Percentiles rank a stretch among this genome's conserved stretches.
Conservation (phyloP, 352 stramenopile species). For the Aphanomyces invadans region DNA sequence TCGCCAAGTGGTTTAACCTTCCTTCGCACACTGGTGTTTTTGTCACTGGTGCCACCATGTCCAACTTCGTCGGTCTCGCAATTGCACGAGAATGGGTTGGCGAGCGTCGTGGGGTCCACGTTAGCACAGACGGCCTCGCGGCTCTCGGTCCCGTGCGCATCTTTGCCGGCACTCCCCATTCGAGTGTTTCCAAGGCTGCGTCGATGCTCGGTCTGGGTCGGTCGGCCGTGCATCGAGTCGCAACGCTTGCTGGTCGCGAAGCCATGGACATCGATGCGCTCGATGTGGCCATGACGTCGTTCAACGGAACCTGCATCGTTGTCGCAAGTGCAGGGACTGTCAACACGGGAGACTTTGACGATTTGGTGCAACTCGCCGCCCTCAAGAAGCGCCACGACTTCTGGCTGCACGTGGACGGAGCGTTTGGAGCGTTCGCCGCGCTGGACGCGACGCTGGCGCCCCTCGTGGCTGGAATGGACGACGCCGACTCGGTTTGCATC, state of each 20-base stretch:
- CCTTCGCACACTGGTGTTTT: slow-evolving; percentile 6
- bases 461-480: slow-evolving; percentile 46
- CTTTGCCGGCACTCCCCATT: neutral
- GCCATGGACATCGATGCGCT: slow-evolving; percentile 13
- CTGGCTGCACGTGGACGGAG: slow-evolving; percentile 59
- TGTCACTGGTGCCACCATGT: slow-evolving; percentile 16
- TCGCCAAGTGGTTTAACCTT: neutral
- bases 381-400: slow-evolving; percentile 18
- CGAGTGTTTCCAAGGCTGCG: slow-evolving; percentile 13
- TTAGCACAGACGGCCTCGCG: neutral
- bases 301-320: neutral
- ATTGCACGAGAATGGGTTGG: slow-evolving; percentile 16
- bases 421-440: slow-evolving; percentile 45
- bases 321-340: neutral
- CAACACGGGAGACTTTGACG: slow-evolving; percentile 21
- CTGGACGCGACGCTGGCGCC: slow-evolving; percentile 43
- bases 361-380: neutral
- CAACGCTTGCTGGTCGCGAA: neutral
- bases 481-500: slow-evolving; percentile 58
- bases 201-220: slow-evolving; percentile 15
- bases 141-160: neutral
- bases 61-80: slow-evolving; percentile 14
- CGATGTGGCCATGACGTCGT: neutral
- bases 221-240: neutral
- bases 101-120: neutral